Evolutionary conservation across 192 early-diverging fungal species (phyloP).

Genomic region (Ambispora gerdemannii): DNA sequence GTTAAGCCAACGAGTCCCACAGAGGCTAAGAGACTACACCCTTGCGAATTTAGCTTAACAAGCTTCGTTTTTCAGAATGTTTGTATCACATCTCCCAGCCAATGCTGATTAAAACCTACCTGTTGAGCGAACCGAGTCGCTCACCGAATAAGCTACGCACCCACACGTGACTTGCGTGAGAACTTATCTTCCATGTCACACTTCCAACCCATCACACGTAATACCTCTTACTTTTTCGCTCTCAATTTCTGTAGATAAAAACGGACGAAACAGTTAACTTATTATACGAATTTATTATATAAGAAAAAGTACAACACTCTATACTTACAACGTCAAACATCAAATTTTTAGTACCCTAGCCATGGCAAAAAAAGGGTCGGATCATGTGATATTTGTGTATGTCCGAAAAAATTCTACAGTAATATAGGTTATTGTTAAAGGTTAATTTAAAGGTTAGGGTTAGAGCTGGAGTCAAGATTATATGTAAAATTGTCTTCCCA

Average conservation of each 20-base stretch:
- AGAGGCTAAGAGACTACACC: slow-evolving; percentile 11
- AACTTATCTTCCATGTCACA: slow-evolving; percentile 24
- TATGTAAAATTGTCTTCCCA: too few relatives aligned
- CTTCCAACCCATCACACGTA: not conserved
- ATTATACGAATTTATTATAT: slow-evolving; percentile 8
- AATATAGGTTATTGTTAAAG: too few relatives aligned
- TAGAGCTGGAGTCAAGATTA: too few relatives aligned
- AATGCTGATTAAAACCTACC: slow-evolving; percentile 19
- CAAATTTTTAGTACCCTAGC: too few relatives aligned
- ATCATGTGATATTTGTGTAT: too few relatives aligned
- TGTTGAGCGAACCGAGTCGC: slow-evolving; percentile 3
- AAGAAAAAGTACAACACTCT: slow-evolving; percentile 2
- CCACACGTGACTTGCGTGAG: slow-evolving; percentile 16
- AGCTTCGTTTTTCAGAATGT: slow-evolving; percentile 20
- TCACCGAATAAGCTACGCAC: slow-evolving; percentile 6
- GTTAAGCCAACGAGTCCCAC: slow-evolving; percentile 30
- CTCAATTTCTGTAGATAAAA: slow-evolving; percentile 13
- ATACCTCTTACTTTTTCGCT: not conserved
- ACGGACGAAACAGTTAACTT: not conserved
- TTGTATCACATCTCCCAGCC: not conserved
- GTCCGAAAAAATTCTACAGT: too few relatives aligned
- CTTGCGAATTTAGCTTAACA: slow-evolving; percentile 8
- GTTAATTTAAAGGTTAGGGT: too few relatives aligned
- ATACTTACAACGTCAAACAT: slow-evolving; percentile 18
- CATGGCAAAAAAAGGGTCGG: too few relatives aligned